Percentiles rank a stretch among this genome's conserved stretches.
Evolutionary conservation across 192 early-diverging fungal genomes (phyloP).

Genomic region (Allomyces javanicus): DNA sequence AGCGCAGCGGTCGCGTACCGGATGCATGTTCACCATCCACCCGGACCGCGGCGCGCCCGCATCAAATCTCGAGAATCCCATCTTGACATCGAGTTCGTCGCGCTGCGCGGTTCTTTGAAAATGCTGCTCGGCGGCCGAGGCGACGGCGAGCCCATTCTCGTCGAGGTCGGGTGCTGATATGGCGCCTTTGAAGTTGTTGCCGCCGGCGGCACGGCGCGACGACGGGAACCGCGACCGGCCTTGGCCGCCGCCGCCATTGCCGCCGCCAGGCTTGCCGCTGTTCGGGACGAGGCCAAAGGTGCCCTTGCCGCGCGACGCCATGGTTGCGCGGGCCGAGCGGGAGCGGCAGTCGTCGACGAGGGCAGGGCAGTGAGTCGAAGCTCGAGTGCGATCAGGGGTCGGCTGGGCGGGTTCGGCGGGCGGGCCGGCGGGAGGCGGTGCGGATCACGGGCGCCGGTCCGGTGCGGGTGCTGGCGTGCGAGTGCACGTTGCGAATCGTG

Average conservation of each 20-base stretch:
- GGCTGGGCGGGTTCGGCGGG: no score
- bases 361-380: no score
- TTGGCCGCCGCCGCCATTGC: no score
- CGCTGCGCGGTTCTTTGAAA: not conserved
- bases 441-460: no score
- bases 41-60: slow-evolving; percentile 26
- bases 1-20: slow-evolving; percentile 25
- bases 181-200: not conserved
- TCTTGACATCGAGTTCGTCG: slow-evolving; percentile 2
- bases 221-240: not conserved
- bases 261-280: no score
- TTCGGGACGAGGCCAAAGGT: not conserved
- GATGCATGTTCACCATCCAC: slow-evolving; percentile 93
- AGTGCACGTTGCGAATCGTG: no score
- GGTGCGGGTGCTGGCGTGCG: no score
- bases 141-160: not conserved
- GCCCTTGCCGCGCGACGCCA: not conserved
- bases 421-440: no score
- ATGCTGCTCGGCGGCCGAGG: not conserved
- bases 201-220: not conserved
- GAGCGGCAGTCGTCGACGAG: no score
- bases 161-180: not conserved
- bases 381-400: no score
- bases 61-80: slow-evolving; percentile 1
- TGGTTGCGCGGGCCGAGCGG: no score